Evolutionary conservation across 441 rosid genomes (phyloP).

Genomic region (Dalechampia spathulata): DNA sequence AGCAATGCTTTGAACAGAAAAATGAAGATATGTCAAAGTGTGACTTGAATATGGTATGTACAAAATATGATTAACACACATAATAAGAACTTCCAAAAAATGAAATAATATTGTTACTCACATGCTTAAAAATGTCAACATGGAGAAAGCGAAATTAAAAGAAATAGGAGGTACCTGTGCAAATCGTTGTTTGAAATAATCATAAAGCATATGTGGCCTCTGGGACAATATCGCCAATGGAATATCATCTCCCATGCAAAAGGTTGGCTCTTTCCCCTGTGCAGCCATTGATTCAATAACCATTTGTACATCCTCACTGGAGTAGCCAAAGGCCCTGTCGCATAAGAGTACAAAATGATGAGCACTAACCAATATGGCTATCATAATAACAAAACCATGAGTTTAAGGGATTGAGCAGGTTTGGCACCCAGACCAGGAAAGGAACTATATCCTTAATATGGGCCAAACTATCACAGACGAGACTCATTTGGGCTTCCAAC

Average conservation of each 20-base stretch:
- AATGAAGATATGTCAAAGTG: background rate
- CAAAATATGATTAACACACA: background rate
- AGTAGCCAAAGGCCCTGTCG: conserved; percentile 92
- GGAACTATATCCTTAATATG: too few species aligned
- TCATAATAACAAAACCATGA: conserved; percentile 5
- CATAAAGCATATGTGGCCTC: conserved; percentile 87
- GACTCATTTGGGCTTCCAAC: too few species aligned
- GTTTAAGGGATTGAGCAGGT: too few species aligned
- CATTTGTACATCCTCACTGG: conserved; percentile 99
- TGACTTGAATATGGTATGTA: background rate
- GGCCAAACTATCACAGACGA: too few species aligned
- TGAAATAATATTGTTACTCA: background rate
- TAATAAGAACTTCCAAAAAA: background rate
- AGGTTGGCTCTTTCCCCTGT: conserved; percentile 97
- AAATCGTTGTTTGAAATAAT: conserved; percentile 98
- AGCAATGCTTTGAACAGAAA: background rate
- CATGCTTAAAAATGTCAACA: background rate
- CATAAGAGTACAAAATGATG: conserved; percentile 20
- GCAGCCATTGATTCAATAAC: conserved; percentile 96
- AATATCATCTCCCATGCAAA: conserved; percentile 96
- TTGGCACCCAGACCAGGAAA: too few species aligned
- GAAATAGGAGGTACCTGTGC: conserved; percentile 66
- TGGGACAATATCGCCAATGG: conserved; percentile 85
- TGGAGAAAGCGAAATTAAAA: background rate
- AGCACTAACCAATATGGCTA: conserved; percentile 14